Evolutionary conservation across 2,329 filamentous ascomycete species (phyloP).

Genomic region (Coleophoma eucalyptorum): DNA sequence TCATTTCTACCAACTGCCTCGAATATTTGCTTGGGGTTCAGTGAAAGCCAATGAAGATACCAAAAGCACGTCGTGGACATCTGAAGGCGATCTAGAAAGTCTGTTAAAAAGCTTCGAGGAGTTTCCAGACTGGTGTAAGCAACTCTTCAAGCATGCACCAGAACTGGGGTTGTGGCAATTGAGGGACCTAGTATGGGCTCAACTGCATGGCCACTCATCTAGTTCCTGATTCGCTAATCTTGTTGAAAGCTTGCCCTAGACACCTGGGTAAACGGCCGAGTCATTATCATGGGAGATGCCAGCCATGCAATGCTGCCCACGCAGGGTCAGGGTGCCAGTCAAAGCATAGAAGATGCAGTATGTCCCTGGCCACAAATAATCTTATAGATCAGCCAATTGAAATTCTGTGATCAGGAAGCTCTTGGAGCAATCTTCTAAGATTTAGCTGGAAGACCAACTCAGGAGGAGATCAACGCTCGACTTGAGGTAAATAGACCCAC

Average conservation of each 20-base stretch:
- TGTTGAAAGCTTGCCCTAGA: not conserved
- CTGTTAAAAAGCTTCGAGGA: constrained; percentile 33
- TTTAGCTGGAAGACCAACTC: not conserved
- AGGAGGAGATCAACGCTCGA: not conserved
- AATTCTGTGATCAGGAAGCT: not conserved
- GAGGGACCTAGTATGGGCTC: constrained; percentile 29
- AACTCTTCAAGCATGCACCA: constrained; percentile 27
- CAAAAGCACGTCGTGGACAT: not conserved
- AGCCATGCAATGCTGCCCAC: constrained; percentile 33
- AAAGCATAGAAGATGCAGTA: constrained; percentile 30
- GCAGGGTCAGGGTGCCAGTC: constrained; percentile 29
- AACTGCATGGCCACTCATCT: not conserved
- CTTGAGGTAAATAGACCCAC: too few species aligned
- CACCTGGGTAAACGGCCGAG: constrained; percentile 15
- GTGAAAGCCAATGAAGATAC: constrained; percentile 22
- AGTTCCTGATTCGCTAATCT: not conserved
- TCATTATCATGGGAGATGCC: constrained; percentile 31
- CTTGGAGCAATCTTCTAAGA: not conserved
- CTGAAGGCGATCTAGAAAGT: not conserved
- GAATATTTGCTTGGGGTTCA: not conserved
- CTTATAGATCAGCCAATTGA: not conserved
- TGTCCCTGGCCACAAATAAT: not conserved
- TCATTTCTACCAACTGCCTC: constrained; percentile 24
- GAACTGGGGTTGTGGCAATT: constrained; percentile 38
- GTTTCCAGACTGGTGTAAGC: constrained; percentile 35